These are phyloP conservation scores for Sphenostylis stenocarpa DNA, from an alignment of 306 rosid genomes.

Conservation along the genomic window DNA sequence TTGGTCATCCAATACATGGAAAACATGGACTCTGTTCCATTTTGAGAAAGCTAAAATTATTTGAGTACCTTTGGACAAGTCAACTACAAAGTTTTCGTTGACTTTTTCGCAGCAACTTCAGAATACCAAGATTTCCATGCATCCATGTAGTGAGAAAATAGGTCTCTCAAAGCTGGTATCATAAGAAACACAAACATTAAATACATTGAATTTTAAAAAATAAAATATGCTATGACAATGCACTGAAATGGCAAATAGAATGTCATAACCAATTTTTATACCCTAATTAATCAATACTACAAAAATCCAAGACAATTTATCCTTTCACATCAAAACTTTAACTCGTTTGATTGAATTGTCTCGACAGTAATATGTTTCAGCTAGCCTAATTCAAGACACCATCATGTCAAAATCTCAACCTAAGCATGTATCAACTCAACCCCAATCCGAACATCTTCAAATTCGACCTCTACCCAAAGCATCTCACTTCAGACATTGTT, in stretches of 20 bases:
- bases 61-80: neutral
- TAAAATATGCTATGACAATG: neutral
- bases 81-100: slow-evolving; percentile 42
- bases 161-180: slow-evolving; percentile 67
- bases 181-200: neutral
- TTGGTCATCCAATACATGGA: slow-evolving; percentile 21
- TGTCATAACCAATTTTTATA: neutral
- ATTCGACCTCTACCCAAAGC: too few relatives aligned
- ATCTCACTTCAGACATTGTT: too few relatives aligned
- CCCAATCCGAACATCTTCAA: too few relatives aligned
- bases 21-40: slow-evolving; percentile 34
- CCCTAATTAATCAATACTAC: too few relatives aligned
- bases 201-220: neutral
- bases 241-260: neutral
- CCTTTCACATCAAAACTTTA: too few relatives aligned
- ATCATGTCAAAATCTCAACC: too few relatives aligned
- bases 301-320: neutral
- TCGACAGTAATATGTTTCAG: neutral
- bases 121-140: slow-evolving; percentile 82
- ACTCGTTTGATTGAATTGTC: neutral
- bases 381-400: too few relatives aligned
- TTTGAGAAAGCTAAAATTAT: slow-evolving; percentile 4
- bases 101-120: slow-evolving; percentile 57
- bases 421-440: too few relatives aligned
- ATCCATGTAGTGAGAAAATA: slow-evolving; percentile 81